phyloP scores from a whole-genome alignment of 2,329 filamentous ascomycete genomes.

The Botryotinia narcissicola region DNA sequence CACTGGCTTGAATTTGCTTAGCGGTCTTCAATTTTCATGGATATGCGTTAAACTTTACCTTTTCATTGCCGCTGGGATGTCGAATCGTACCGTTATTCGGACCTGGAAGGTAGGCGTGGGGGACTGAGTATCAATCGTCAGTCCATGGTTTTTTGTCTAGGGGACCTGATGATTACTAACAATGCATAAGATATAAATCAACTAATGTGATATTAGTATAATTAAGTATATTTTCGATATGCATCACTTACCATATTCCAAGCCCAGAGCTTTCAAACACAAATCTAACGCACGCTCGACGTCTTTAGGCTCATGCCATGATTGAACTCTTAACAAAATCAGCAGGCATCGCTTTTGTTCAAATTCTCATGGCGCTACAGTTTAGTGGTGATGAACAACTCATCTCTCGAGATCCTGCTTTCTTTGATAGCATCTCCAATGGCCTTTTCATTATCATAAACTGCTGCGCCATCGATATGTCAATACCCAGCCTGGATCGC shows the following conservation, averaged over 20 bases:
- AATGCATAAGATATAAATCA: slow-evolving; percentile 19
- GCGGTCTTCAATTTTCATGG: neutral
- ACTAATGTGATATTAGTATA: neutral
- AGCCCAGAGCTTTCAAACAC: neutral
- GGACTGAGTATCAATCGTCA: neutral
- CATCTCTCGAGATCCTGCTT: slow-evolving; percentile 39
- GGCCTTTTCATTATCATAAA: slow-evolving; percentile 13
- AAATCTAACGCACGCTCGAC: neutral
- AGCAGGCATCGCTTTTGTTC: neutral
- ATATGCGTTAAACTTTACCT: neutral
- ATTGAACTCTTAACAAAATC: neutral
- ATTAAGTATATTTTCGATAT: too few species aligned
- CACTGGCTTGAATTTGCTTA: neutral
- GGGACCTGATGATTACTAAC: neutral
- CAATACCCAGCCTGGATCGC: slow-evolving; percentile 12
- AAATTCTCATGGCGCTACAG: neutral
- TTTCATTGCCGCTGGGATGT: slow-evolving; percentile 11
- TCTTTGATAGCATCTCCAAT: slow-evolving; percentile 43
- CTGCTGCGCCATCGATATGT: slow-evolving; percentile 9
- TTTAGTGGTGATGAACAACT: slow-evolving; percentile 40
- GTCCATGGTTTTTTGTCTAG: neutral
- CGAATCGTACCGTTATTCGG: slow-evolving; percentile 9
- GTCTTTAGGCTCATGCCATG: slow-evolving; percentile 12
- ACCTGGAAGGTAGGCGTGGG: slow-evolving; percentile 15
- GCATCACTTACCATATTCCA: neutral